Conservation (phyloP, 192 early-diverging fungal genomes). For the Backusella parvicylindrica region DNA sequence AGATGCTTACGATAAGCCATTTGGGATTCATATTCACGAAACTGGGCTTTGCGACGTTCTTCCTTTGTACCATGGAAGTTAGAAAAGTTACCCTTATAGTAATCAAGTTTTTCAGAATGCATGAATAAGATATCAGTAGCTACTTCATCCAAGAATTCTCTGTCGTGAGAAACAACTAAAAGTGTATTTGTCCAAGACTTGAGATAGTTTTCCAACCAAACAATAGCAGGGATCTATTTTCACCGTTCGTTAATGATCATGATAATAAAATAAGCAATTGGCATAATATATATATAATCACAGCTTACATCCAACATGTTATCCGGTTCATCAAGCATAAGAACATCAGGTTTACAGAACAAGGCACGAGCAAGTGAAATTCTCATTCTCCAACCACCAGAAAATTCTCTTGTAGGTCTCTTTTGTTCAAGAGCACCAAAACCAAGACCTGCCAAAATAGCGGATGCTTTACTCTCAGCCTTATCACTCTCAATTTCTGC, state of each 20-base stretch:
- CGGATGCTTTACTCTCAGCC: conserved; percentile 91
- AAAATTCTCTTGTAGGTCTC: conserved; percentile 89
- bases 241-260: neutral
- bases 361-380: conserved; percentile 93
- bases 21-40: conserved; percentile 96
- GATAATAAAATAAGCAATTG: neutral
- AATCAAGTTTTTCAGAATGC: conserved; percentile 89
- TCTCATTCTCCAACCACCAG: conserved; percentile 99
- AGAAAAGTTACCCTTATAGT: conserved; percentile 95
- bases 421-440: conserved; percentile 77
- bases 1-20: conserved; percentile 90
- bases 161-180: conserved; percentile 97
- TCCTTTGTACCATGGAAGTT: conserved; percentile 86
- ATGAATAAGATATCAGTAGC: conserved; percentile 97
- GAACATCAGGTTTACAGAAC: conserved; percentile 91
- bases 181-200: conserved; percentile 88
- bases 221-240: conserved; percentile 84
- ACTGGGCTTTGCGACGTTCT: conserved; percentile 87
- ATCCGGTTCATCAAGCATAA: conserved; percentile 90
- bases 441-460: conserved; percentile 95
- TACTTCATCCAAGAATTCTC: conserved; percentile 95
- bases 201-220: conserved; percentile 96
- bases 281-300: neutral
- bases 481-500: conserved; percentile 96
- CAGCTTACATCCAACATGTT: conserved; percentile 74